These are phyloP conservation scores for Phialophora chinensis DNA, from an alignment of 2,329 filamentous ascomycete species.

Conservation along the genomic window DNA sequence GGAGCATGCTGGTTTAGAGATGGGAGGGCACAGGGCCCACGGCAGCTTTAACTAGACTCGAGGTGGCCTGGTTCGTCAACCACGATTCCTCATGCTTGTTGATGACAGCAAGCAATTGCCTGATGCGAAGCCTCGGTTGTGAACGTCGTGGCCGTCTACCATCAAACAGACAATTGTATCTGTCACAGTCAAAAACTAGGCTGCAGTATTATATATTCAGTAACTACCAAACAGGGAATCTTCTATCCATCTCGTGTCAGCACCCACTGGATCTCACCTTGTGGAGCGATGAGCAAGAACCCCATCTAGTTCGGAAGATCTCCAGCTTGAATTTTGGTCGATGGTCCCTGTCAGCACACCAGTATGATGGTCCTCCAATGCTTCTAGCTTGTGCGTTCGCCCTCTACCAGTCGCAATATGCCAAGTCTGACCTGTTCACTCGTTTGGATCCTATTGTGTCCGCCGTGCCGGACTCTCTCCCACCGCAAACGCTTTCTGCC, in stretches of 20 bases:
- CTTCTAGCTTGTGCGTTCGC: conserved; percentile 11
- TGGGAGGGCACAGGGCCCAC: not conserved
- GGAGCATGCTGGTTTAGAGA: not conserved
- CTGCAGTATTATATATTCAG: not conserved
- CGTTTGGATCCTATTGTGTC: conserved; percentile 40
- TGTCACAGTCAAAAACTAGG: not conserved
- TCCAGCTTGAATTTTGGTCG: not conserved
- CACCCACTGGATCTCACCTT: conserved; percentile 4
- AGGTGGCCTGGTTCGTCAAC: not conserved
- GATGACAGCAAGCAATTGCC: not conserved
- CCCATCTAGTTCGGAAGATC: not conserved
- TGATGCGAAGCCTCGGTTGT: not conserved
- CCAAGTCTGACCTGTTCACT: conserved; percentile 38
- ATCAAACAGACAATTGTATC: not conserved
- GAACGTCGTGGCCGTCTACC: not conserved
- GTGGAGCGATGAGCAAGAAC: not conserved
- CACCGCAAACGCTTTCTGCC: conserved; percentile 51
- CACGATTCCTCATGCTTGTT: not conserved
- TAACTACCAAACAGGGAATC: not conserved
- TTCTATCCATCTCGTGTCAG: conserved; percentile 3
- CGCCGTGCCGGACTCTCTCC: conserved; percentile 53
- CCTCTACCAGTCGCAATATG: conserved; percentile 28
- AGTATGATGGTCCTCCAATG: not conserved
- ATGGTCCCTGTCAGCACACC: not conserved
- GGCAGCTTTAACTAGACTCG: not conserved